Percentiles rank a stretch among this genome's conserved stretches.
Evolutionary conservation across 495 filamentous ascomycete species (phyloP).

Genomic region (Penicillium atrosanguineum): DNA sequence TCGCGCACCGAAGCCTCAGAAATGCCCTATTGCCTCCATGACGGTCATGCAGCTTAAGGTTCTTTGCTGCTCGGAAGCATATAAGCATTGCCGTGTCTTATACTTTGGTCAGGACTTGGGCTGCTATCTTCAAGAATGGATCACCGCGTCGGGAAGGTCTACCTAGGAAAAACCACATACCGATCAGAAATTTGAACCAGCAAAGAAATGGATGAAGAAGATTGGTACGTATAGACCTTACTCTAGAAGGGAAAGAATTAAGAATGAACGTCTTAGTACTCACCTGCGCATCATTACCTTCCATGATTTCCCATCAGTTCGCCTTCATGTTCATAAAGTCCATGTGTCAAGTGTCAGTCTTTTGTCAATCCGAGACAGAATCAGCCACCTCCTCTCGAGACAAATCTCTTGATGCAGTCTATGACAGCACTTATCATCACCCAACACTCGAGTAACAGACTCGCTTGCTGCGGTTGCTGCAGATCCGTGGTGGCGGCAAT

Average conservation of each 20-base stretch:
- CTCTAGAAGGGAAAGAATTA: no score
- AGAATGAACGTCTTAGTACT: no score
- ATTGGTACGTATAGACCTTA: no score
- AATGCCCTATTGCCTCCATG: background rate
- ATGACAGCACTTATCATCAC: background rate
- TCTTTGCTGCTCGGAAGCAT: background rate
- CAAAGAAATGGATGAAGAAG: background rate
- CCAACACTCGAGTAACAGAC: background rate
- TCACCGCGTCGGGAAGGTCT: no score
- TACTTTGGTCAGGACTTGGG: background rate
- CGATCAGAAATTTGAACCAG: background rate
- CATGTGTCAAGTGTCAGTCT: background rate
- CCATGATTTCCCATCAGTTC: no score
- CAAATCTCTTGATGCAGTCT: background rate
- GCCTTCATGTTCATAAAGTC: no score
- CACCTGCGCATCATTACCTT: no score
- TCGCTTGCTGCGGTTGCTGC: background rate
- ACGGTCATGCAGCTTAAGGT: background rate
- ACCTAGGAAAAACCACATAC: background rate
- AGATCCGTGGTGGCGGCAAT: conserved; percentile 24
- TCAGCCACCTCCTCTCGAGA: background rate
- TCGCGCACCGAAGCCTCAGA: background rate
- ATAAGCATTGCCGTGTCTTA: background rate
- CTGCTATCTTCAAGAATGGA: background rate
- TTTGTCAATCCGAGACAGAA: background rate